These are phyloP conservation scores for Mycena belliarum DNA, from an alignment of 768 basidiomycete genomes.

Conservation along the genomic window DNA sequence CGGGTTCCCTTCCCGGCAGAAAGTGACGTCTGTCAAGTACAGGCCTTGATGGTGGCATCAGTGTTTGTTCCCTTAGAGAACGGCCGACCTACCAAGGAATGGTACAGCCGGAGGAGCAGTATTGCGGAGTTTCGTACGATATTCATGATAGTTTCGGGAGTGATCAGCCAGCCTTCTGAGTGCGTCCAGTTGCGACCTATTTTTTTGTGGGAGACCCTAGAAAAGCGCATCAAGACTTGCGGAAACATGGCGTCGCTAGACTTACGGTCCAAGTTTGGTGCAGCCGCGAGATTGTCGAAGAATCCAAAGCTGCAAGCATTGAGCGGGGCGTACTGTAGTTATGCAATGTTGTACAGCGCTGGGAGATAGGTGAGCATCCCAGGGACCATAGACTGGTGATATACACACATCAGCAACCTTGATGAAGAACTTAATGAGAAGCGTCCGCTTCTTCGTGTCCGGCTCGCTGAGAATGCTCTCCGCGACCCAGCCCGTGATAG, in stretches of 20 bases:
- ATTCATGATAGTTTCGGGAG: slow-evolving; percentile 87
- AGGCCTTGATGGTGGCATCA: slow-evolving; percentile 49
- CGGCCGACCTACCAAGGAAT: slow-evolving; percentile 73
- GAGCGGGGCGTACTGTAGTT: slow-evolving; percentile 95
- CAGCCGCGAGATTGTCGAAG: slow-evolving; percentile 89
- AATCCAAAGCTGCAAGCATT: slow-evolving; percentile 92
- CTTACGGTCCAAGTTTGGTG: slow-evolving; percentile 93
- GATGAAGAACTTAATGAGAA: slow-evolving; percentile 87
- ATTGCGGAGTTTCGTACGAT: slow-evolving; percentile 82
- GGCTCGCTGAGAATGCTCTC: slow-evolving; percentile 90
- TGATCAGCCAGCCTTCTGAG: slow-evolving; percentile 90
- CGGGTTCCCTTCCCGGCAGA: slow-evolving; percentile 94
- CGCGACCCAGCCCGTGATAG: slow-evolving; percentile 94
- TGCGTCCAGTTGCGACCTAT: slow-evolving; percentile 72
- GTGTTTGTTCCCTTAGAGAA: slow-evolving; percentile 14
- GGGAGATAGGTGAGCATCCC: slow-evolving; percentile 12
- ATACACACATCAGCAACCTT: slow-evolving; percentile 84
- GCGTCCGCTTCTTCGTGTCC: slow-evolving; percentile 82
- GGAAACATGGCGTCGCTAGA: slow-evolving; percentile 10
- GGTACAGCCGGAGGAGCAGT: slow-evolving; percentile 93
- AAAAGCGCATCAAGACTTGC: slow-evolving; percentile 1
- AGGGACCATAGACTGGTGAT: slow-evolving; percentile 7
- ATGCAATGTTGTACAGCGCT: slow-evolving; percentile 82
- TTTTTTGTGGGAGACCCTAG: slow-evolving; percentile 85
- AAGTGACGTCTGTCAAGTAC: slow-evolving; percentile 91